Evolutionary conservation across 495 filamentous ascomycete genomes (phyloP).

Genomic region (Penicillium ucsense): DNA sequence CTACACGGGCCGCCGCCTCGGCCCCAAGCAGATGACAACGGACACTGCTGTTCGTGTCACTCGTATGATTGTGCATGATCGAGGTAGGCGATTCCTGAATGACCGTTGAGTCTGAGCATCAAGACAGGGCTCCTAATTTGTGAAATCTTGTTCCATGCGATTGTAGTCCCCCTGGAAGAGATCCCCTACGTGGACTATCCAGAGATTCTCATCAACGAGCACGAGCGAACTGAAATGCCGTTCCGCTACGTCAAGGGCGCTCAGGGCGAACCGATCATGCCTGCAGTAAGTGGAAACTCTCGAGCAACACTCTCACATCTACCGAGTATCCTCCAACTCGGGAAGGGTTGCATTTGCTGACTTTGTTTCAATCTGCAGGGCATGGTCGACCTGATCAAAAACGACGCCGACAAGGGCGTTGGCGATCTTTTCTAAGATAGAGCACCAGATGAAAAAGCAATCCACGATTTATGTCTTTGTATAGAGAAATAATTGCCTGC

Average conservation of each 20-base stretch:
- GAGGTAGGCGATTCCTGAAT: slow-evolving; percentile 41
- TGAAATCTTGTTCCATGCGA: slow-evolving; percentile 5
- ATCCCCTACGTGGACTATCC: slow-evolving; percentile 80
- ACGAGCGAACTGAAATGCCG: slow-evolving; percentile 93
- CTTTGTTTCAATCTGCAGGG: slow-evolving; percentile 48
- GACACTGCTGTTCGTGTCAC: slow-evolving; percentile 95
- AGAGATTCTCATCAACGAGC: slow-evolving; percentile 77
- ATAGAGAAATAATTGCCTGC: no score
- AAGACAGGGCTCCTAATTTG: neutral
- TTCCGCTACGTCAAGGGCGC: slow-evolving; percentile 82
- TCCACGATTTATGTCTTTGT: no score
- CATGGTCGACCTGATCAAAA: slow-evolving; percentile 88
- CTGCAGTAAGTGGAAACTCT: slow-evolving; percentile 48
- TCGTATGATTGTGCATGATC: slow-evolving; percentile 73
- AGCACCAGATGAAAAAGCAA: neutral
- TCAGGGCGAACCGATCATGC: slow-evolving; percentile 78
- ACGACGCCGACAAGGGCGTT: slow-evolving; percentile 86
- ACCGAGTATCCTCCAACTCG: neutral
- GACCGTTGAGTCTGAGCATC: no score
- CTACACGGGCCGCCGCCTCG: slow-evolving; percentile 77
- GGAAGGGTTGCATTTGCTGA: neutral
- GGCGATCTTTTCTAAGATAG: slow-evolving; percentile 64
- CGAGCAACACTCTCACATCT: neutral
- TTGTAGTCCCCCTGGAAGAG: slow-evolving; percentile 57
- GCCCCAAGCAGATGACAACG: slow-evolving; percentile 95